Conservation (phyloP, 148 eudicot species). For the Camellia lanceoleosa region DNA sequence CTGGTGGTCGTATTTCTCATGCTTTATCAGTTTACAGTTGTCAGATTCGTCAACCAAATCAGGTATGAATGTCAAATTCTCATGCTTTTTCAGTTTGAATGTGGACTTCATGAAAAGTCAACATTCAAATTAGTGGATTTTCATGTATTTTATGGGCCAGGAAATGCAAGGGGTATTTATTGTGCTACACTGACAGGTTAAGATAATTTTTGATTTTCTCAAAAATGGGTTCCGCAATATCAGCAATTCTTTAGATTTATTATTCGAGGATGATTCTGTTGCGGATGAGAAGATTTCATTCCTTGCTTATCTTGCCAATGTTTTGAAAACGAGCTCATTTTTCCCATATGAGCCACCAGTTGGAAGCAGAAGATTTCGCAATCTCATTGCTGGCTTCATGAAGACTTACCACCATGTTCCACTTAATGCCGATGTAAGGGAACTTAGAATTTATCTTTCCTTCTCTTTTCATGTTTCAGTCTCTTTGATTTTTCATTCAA, state of each 20-base stretch:
- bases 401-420: conserved; percentile 89
- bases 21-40: conserved; percentile 95
- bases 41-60: conserved; percentile 40
- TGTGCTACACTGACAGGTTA: conserved; percentile 55
- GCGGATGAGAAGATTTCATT: conserved; percentile 98
- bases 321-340: conserved; percentile 55
- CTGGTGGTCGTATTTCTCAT: conserved; percentile 95
- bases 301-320: conserved; percentile 88
- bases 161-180: conserved; percentile 16
- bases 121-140: conserved; percentile 1
- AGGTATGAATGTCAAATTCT: conserved; percentile 23
- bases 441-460: neutral
- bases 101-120: neutral
- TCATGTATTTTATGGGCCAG: neutral
- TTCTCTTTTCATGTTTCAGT: no score
- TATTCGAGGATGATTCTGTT: conserved; percentile 84
- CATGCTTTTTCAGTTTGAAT: conserved; percentile 95
- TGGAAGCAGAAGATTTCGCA: conserved; percentile 81
- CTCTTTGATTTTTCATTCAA: conserved; percentile 3
- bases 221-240: conserved; percentile 78
- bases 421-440: conserved; percentile 69
- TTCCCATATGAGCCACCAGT: conserved; percentile 85
- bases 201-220: conserved; percentile 84
- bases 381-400: conserved; percentile 79
- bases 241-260: conserved; percentile 89